These are phyloP conservation scores for Pseudocercospora musae DNA, from an alignment of 2,329 filamentous ascomycete genomes.

Conservation along the genomic window DNA sequence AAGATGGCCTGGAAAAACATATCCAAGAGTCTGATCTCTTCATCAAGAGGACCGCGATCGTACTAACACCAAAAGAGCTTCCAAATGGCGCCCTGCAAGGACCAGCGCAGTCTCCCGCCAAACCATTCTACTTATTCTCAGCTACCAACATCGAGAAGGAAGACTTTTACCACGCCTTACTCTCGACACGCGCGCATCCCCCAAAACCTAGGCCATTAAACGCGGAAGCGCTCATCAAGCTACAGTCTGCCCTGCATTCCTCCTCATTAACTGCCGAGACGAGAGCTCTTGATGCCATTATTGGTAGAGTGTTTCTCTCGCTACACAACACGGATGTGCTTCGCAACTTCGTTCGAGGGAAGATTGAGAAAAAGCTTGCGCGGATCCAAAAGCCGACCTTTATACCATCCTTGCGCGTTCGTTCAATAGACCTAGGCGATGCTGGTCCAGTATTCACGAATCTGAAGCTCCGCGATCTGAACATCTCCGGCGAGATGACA, in stretches of 20 bases:
- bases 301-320: slow-evolving; percentile 83
- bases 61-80: slow-evolving; percentile 30
- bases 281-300: slow-evolving; percentile 87
- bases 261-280: slow-evolving; percentile 79
- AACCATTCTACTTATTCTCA: slow-evolving; percentile 90
- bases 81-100: slow-evolving; percentile 24
- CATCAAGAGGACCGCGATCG: slow-evolving; percentile 66
- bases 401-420: slow-evolving; percentile 78
- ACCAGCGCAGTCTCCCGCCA: slow-evolving; percentile 42
- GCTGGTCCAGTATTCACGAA: slow-evolving; percentile 86
- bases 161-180: slow-evolving; percentile 92
- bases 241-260: slow-evolving; percentile 87
- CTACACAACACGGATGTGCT: slow-evolving; percentile 81
- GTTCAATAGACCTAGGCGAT: slow-evolving; percentile 80
- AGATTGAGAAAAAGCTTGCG: slow-evolving; percentile 94
- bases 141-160: slow-evolving; percentile 96
- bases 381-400: slow-evolving; percentile 89
- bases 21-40: slow-evolving; percentile 92
- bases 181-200: slow-evolving; percentile 65
- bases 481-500: slow-evolving; percentile 83
- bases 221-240: slow-evolving; percentile 77
- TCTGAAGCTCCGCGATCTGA: slow-evolving; percentile 80
- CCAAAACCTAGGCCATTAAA: slow-evolving; percentile 75
- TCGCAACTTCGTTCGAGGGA: slow-evolving; percentile 73
- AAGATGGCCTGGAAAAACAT: slow-evolving; percentile 51